Evolutionary conservation across 805 yeast genomes (phyloP), one percentile per base, ranked within the genome.

Genomic region (Isabelozyma rhagii): DNA sequence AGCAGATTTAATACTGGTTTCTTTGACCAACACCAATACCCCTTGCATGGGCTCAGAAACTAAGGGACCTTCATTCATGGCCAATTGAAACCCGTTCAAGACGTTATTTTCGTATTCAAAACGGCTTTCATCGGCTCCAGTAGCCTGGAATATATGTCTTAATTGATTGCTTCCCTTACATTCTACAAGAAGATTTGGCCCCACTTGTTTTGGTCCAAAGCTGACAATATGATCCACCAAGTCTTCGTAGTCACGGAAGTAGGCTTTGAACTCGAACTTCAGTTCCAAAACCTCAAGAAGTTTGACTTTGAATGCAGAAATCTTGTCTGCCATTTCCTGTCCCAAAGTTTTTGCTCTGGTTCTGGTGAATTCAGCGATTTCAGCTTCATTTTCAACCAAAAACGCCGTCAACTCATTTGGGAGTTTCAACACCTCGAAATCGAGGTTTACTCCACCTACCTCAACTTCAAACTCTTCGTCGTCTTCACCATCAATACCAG

Each of bases 1-100:
- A 21, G 61, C 60, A 9, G 59, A 66, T 2, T 60, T 51, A 0
- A 55, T 52, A 1, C 56, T 59, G 43, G 58, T 55, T 11, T 46
- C 44, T 46, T 55, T 59, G 44, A 74, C 49, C 6, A 80, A 64
- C 1, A 85, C 80, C 11, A 87, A 78, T 54, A 88, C 80, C 7
- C 97, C 97, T 64, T 90, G 93, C 18, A 89, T 79, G 0, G 91
- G 92, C 64, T 94, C 99, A 4, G 86, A 81, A 0, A 93, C 85
- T 43, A 94, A 73, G 0, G 98, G 98, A 2, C 99, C 99, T 62
- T 84, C 89, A 41, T 78, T 75, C 43, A 83, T 81, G 4, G 97
- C 89, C 39, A 90, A 68, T 63, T 89, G 96, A 67, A 91, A 92
- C 0, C 97, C 99, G 56, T 87, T 85, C 43, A 88, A 61, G 2